Conservation (phyloP, 2,329 filamentous ascomycete genomes). For the Aspergillus terreus region DNA sequence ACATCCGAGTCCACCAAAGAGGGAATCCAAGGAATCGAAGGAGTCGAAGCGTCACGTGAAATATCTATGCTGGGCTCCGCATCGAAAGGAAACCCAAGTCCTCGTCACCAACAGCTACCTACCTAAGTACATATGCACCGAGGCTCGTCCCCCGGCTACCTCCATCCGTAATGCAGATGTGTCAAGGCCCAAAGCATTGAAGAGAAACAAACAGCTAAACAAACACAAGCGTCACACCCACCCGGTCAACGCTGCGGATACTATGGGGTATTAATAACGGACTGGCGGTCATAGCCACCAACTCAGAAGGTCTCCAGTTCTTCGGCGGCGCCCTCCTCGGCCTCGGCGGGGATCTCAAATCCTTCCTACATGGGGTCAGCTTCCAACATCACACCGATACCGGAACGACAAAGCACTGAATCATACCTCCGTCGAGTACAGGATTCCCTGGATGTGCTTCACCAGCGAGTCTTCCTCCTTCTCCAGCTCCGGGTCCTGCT, state of each 20-base stretch:
- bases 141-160: not conserved
- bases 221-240: slow-evolving; percentile 5
- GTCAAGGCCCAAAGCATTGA: not conserved
- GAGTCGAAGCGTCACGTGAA: not conserved
- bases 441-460: slow-evolving; percentile 92
- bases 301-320: slow-evolving; percentile 30
- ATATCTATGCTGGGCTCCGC: not conserved
- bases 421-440: slow-evolving; percentile 86
- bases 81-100: not conserved
- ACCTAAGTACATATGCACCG: not conserved
- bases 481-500: slow-evolving; percentile 87
- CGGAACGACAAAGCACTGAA: slow-evolving; percentile 24
- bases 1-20: not conserved
- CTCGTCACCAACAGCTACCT: not conserved
- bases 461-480: slow-evolving; percentile 88
- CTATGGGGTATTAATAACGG: slow-evolving; percentile 25
- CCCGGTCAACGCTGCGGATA: slow-evolving; percentile 17
- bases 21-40: not conserved
- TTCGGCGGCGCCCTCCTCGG: slow-evolving; percentile 19
- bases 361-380: slow-evolving; percentile 23
- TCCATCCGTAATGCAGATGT: not conserved
- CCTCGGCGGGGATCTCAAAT: slow-evolving; percentile 31
- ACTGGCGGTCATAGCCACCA: slow-evolving; percentile 10
- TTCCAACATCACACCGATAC: too few relatives aligned
- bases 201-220: slow-evolving; percentile 1